Evolutionary conservation across 179 eudicot species (phyloP), one percentile per base, ranked within the genome.

Genomic region (Spergularia azorica): DNA sequence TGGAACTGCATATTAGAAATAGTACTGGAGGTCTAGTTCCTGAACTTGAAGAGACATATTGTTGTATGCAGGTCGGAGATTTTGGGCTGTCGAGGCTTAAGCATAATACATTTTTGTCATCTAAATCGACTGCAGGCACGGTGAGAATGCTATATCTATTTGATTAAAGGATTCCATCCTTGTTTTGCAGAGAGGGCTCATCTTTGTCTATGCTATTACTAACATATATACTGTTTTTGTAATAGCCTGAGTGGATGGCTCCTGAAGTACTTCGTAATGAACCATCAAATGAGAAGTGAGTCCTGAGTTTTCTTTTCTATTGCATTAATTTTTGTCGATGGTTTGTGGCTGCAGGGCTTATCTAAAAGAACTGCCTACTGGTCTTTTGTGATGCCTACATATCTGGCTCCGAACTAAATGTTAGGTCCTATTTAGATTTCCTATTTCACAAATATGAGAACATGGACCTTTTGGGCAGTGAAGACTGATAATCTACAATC

Each of bases 231-330:
- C 75, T 62, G 71, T 73, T 83, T 32, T 80, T 75, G 60, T 62
- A 61, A 70, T 74, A 95, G 99, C 97, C 99, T 50, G 99, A 95
- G 82, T 95, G 99, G 99, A 95, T 95, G 99, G 99, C 99, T 15
- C 99, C 99, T 50, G 99, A 95, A 87, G 99, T 95, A 76, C 97
- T 95, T 63, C 93, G 99, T 65, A 95, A 95, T 82, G 99, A 95
- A 85, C 97, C 88, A 77, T 93, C 99, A 79, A 95, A 90, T 78
- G 99, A 95, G 80, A 95, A 95, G 99, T 95, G 82, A 95, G 99
- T 90, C 70, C 63, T 36, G n/a, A 54, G 26, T 38, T 59, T 32
- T n/a, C 71, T 76, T 73, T 56, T 56, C 70, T 71, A 18, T 73
- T 32, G 73, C 50, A 43, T 70, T 55, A 66, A 14, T 75, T 64